A percentile compares a stretch with the other conserved stretches of the same genome.
Conservation (phyloP, 2,329 filamentous ascomycete genomes). For the Stachybotrys echinatus region DNA sequence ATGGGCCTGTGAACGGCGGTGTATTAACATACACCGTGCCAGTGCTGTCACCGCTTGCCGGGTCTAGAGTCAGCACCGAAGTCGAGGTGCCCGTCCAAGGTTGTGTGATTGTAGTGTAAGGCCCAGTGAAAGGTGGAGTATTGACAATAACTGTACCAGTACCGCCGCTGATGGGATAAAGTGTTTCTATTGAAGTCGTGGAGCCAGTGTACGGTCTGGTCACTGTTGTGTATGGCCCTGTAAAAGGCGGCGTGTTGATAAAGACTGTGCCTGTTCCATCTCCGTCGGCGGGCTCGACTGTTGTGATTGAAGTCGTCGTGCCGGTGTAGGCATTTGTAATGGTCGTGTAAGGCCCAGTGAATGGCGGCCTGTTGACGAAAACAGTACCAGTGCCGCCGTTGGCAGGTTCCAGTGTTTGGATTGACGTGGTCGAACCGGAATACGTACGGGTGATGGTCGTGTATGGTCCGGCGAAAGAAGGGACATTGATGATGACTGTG, state of each 20-base stretch:
- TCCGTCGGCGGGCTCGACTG: background rate
- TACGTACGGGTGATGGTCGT: slow-evolving; percentile 2
- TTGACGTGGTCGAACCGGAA: background rate
- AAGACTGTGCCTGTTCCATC: background rate
- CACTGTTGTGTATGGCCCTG: background rate
- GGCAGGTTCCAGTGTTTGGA: background rate
- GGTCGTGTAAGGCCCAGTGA: background rate
- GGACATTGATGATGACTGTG: background rate
- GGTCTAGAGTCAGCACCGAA: background rate
- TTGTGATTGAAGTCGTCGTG: background rate
- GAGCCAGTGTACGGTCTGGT: background rate
- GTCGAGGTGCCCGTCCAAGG: background rate
- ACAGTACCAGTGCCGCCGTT: slow-evolving; percentile 1
- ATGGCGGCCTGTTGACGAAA: background rate
- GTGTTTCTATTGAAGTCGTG: background rate
- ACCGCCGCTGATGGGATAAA: background rate
- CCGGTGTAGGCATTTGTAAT: background rate
- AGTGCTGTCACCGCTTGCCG: background rate
- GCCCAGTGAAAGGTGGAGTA: background rate
- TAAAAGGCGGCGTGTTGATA: background rate
- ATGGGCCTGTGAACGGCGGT: background rate
- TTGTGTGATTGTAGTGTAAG: background rate
- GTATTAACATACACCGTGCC: background rate
- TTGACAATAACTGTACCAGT: background rate
- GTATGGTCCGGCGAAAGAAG: background rate